phyloP scores from a whole-genome alignment of 78 protist genomes.

The slime mould (Dictyostelium discoideum) region DNA sequence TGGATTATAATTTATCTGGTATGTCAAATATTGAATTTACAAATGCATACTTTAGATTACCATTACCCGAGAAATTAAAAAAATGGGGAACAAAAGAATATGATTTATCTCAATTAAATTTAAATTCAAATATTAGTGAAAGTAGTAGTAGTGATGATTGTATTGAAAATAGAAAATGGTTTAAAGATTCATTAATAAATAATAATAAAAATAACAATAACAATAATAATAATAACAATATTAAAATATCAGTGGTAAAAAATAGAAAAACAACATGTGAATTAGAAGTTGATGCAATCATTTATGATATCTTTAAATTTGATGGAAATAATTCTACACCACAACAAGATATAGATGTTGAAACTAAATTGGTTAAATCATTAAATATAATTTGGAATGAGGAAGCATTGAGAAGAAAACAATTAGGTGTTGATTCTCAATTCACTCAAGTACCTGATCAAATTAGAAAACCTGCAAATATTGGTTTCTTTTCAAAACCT shows the following conservation, averaged over 20 bases:
- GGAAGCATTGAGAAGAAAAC: conserved; percentile 21
- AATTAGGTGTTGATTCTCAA: conserved; percentile 11
- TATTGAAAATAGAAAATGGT: background rate
- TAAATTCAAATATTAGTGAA: background rate
- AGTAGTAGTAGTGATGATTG: background rate
- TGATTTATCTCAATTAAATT: background rate
- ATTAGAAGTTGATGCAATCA: conserved; percentile 64
- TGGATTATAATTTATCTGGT: conserved; percentile 90
- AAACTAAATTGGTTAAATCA: conserved; percentile 65
- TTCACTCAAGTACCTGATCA: conserved; percentile 42
- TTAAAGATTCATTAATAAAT: background rate
- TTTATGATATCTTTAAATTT: conserved; percentile 37
- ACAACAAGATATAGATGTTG: background rate
- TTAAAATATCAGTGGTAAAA: conserved; percentile 20
- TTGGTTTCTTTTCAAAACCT: conserved; percentile 68
- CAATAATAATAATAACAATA: background rate
- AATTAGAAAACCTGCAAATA: conserved; percentile 8
- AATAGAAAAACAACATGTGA: conserved; percentile 81
- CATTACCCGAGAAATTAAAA: conserved; percentile 44
- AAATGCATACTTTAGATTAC: conserved; percentile 30
- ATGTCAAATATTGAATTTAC: conserved; percentile 75
- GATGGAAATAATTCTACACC: conserved; percentile 38
- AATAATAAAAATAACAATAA: background rate
- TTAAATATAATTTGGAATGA: conserved; percentile 65
- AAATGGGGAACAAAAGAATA: conserved; percentile 28